These are phyloP conservation scores for Amaranthus hypochondriacus DNA, from an alignment of 148 eudicot genomes.

Conservation along the genomic window DNA sequence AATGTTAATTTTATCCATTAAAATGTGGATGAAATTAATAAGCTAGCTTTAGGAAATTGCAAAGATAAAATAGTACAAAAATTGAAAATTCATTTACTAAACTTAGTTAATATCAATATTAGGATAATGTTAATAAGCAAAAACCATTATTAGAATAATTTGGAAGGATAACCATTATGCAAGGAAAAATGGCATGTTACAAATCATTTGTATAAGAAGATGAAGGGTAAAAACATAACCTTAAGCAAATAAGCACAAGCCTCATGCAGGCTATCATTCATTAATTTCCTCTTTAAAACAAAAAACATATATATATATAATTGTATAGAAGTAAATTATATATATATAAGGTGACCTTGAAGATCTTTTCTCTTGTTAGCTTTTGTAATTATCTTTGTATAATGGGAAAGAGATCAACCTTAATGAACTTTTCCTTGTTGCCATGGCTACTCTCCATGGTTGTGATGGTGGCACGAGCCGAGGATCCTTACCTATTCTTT, in stretches of 20 bases:
- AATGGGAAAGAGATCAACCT: conserved; percentile 23
- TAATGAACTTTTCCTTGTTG: conserved; percentile 19
- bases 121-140: not conserved
- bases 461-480: conserved; percentile 41
- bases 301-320: not conserved
- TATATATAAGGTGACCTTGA: conserved; percentile 10
- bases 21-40: too few species aligned
- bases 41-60: not conserved
- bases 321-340: not conserved
- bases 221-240: not conserved
- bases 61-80: not conserved
- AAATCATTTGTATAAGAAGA: conserved; percentile 21
- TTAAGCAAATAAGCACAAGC: conserved; percentile 31
- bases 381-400: conserved; percentile 2
- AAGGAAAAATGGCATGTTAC: conserved; percentile 19
- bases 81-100: not conserved
- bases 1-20: too few species aligned
- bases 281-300: not conserved
- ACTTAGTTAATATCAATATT: conserved; percentile 11
- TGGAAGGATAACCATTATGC: conserved; percentile 27
- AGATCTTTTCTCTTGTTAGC: conserved; percentile 25
- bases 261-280: conserved; percentile 23
- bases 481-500: conserved; percentile 53
- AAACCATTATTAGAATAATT: conserved; percentile 21
- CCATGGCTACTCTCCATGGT: conserved; percentile 30